Percentiles rank a stretch among this genome's conserved stretches.
phyloP scores from a whole-genome alignment of 2,329 filamentous ascomycete species.

The Setomelanomma holmii region DNA sequence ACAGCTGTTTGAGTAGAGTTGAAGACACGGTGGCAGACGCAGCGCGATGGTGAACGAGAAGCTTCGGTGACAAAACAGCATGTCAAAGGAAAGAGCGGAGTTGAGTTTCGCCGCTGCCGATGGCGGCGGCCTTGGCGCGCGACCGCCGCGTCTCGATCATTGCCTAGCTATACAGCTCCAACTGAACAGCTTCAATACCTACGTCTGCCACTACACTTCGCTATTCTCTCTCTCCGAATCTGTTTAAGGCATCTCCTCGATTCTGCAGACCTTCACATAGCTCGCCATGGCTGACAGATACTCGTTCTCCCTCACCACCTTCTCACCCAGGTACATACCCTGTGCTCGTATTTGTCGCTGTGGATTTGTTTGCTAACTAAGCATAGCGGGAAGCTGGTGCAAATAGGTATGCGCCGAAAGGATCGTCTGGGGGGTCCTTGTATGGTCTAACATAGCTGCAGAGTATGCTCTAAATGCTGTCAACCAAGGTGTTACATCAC shows the following conservation, averaged over 20 bases:
- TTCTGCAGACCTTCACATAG: slow-evolving; percentile 4
- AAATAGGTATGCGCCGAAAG: slow-evolving; percentile 78
- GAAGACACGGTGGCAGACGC: slow-evolving; percentile 42
- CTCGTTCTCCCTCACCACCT: slow-evolving; percentile 98
- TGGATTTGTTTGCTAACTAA: slow-evolving; percentile 55
- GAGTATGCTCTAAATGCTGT: slow-evolving; percentile 99
- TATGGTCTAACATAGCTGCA: slow-evolving; percentile 51
- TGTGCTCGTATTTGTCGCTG: slow-evolving; percentile 20
- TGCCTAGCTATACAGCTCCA: slow-evolving; percentile 45
- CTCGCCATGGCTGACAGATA: slow-evolving; percentile 91
- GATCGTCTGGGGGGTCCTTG: background rate
- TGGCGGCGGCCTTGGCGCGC: slow-evolving; percentile 20
- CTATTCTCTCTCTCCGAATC: slow-evolving; percentile 7
- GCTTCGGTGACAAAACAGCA: slow-evolving; percentile 17
- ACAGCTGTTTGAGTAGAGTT: slow-evolving; percentile 19
- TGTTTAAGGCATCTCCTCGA: slow-evolving; percentile 2
- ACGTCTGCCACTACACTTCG: slow-evolving; percentile 19
- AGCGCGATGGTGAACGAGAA: slow-evolving; percentile 16
- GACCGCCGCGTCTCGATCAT: slow-evolving; percentile 29
- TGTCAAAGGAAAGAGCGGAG: slow-evolving; percentile 22
- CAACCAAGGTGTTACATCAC: slow-evolving; percentile 97
- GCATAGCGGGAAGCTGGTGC: slow-evolving; percentile 92
- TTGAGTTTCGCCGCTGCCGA: slow-evolving; percentile 23
- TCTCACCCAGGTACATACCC: slow-evolving; percentile 89
- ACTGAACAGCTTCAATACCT: slow-evolving; percentile 23